Evolutionary conservation across 2,329 filamentous ascomycete genomes (phyloP).

Genomic region (Fusarium nurragi): DNA sequence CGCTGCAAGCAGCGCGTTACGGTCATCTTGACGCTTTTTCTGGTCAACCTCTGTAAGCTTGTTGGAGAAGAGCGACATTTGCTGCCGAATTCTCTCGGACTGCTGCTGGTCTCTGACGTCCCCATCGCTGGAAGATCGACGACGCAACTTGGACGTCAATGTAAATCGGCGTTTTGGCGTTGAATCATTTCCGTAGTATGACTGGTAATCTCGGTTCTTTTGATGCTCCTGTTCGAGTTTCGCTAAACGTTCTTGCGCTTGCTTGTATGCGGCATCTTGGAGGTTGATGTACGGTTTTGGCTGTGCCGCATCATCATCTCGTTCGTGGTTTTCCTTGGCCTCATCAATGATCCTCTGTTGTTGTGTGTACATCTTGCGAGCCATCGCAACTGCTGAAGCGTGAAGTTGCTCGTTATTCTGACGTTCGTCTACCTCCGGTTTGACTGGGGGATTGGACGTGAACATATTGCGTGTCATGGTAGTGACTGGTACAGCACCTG

Average conservation of each 20-base stretch:
- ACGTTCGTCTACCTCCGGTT: slow-evolving; percentile 77
- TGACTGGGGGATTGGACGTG: slow-evolving; percentile 77
- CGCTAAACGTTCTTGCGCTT: slow-evolving; percentile 83
- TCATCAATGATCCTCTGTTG: slow-evolving; percentile 71
- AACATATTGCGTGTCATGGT: slow-evolving; percentile 80
- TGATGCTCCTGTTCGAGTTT: slow-evolving; percentile 79
- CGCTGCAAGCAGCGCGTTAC: slow-evolving; percentile 76
- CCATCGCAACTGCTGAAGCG: slow-evolving; percentile 89
- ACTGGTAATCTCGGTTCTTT: slow-evolving; percentile 71
- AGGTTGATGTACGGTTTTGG: slow-evolving; percentile 70
- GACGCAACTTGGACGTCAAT: slow-evolving; percentile 65
- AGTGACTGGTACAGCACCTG: slow-evolving; percentile 73
- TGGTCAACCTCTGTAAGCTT: slow-evolving; percentile 74
- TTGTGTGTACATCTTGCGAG: slow-evolving; percentile 81
- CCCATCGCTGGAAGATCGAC: slow-evolving; percentile 74
- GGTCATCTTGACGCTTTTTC: slow-evolving; percentile 78
- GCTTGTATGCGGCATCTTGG: slow-evolving; percentile 86
- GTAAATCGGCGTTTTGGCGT: slow-evolving; percentile 56
- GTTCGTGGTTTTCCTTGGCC: slow-evolving; percentile 53
- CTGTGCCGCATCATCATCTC: slow-evolving; percentile 50
- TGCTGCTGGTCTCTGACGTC: slow-evolving; percentile 71
- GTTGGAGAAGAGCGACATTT: slow-evolving; percentile 81
- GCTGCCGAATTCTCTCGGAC: slow-evolving; percentile 76
- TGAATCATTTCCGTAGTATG: slow-evolving; percentile 74
- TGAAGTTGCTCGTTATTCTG: slow-evolving; percentile 76